Conservation (phyloP, 2,329 filamentous ascomycete genomes). For the Colletotrichum sublineola region DNA sequence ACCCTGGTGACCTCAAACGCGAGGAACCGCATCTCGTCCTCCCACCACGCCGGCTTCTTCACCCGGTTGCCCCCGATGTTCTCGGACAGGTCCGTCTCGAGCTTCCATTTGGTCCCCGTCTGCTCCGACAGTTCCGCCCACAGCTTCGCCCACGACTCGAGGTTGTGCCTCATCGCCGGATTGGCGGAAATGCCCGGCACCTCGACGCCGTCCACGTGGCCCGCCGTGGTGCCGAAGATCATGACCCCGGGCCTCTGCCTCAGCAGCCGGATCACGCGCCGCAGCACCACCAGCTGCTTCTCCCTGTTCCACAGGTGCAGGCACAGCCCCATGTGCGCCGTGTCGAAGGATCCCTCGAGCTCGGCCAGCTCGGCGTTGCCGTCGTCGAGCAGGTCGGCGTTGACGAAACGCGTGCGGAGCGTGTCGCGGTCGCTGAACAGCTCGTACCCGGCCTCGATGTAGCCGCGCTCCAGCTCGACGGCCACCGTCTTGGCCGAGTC, state of each 20-base stretch:
- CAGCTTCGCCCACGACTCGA: constrained; percentile 40
- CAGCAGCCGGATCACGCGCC: constrained; percentile 30
- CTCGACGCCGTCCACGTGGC: constrained; percentile 35
- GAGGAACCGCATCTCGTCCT: constrained; percentile 1
- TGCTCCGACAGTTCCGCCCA: constrained; percentile 41
- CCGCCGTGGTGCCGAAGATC: constrained; percentile 40
- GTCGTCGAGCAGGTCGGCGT: constrained; percentile 44
- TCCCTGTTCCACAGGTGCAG: constrained; percentile 46
- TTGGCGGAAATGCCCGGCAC: constrained; percentile 3
- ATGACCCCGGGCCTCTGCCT: constrained; percentile 28
- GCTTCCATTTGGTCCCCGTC: constrained; percentile 37
- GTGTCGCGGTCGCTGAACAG: constrained; percentile 47
- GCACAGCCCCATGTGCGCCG: constrained; percentile 46
- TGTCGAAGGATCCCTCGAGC: constrained; percentile 42
- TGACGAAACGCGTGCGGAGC: constrained; percentile 43
- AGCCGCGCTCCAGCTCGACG: constrained; percentile 44
- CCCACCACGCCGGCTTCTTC: constrained; percentile 18
- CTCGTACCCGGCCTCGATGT: constrained; percentile 46
- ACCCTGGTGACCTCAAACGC: constrained; percentile 13
- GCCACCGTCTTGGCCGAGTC: constrained; percentile 43
- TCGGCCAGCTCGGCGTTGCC: constrained; percentile 41
- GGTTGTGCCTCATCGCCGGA: constrained; percentile 31
- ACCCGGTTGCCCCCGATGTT: background rate
- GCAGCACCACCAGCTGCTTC: constrained; percentile 41
- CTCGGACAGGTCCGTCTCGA: constrained; percentile 9